Evolutionary conservation across 164 flowering plant species (phyloP).

Genomic region (Stephania yunnanensis): DNA sequence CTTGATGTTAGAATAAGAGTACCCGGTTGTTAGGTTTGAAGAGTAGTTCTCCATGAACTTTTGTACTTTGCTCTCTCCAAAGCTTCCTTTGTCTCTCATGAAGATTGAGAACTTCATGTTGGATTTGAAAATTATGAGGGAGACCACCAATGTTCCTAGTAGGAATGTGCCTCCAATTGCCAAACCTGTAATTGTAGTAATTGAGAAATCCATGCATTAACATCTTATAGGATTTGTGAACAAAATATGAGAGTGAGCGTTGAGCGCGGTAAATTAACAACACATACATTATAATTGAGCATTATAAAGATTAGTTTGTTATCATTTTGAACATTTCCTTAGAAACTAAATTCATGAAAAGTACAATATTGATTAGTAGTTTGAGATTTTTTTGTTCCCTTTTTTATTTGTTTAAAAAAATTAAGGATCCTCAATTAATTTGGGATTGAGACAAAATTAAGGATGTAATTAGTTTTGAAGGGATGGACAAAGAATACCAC

Average conservation of each 20-base stretch:
- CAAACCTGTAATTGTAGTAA: background rate
- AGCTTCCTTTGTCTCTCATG: background rate
- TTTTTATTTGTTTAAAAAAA: too few species aligned
- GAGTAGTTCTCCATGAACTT: background rate
- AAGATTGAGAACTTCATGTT: background rate
- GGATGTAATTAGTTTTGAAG: background rate
- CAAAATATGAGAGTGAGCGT: too few species aligned
- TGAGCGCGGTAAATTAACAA: too few species aligned
- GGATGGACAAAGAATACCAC: background rate
- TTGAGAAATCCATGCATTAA: too few species aligned
- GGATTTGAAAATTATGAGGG: background rate
- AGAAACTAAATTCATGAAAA: too few species aligned
- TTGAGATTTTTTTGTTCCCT: too few species aligned
- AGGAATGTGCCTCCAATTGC: background rate
- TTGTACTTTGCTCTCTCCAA: background rate
- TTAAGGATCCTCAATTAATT: too few species aligned
- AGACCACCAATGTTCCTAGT: background rate
- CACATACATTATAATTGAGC: too few species aligned
- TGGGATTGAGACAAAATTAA: background rate
- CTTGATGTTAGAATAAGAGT: constrained; percentile 6
- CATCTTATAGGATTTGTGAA: too few species aligned
- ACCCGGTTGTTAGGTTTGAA: constrained; percentile 1
- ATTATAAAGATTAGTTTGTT: too few species aligned
- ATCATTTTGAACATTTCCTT: too few species aligned
- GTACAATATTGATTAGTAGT: too few species aligned